A percentile compares a stretch with the other conserved stretches of the same genome.
Conservation (phyloP, 208 protist species). For the Strigomonas galati region DNA sequence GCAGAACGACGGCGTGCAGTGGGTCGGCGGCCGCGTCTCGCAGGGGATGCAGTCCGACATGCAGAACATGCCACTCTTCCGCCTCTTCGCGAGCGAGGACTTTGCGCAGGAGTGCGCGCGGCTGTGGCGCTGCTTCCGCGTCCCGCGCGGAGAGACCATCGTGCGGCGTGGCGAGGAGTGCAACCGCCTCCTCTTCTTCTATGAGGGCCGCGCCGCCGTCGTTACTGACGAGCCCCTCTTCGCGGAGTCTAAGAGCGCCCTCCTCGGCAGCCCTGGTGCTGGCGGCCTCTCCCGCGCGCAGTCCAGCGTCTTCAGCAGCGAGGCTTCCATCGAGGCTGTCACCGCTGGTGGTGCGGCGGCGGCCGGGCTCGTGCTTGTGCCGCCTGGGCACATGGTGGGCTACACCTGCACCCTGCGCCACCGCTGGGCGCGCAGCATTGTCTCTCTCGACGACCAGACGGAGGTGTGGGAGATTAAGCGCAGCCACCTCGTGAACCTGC, state of each 20-base stretch:
- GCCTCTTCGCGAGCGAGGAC: slow-evolving; percentile 28
- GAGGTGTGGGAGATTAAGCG: slow-evolving; percentile 80
- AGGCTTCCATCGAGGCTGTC: not conserved
- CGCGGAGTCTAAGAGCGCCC: slow-evolving; percentile 14
- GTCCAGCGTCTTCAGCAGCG: too few species aligned
- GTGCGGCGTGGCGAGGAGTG: slow-evolving; percentile 64
- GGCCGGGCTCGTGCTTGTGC: slow-evolving; percentile 25
- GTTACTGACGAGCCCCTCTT: slow-evolving; percentile 30
- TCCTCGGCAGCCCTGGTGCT: slow-evolving; percentile 14
- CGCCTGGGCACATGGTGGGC: slow-evolving; percentile 51
- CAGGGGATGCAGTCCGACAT: slow-evolving; percentile 40
- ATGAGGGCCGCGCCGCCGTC: slow-evolving; percentile 47
- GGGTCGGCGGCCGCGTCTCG: slow-evolving; percentile 28
- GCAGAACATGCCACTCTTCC: slow-evolving; percentile 43
- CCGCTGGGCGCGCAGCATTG: slow-evolving; percentile 57
- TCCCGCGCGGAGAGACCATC: slow-evolving; percentile 47
- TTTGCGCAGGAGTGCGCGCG: slow-evolving; percentile 25
- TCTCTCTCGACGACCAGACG: slow-evolving; percentile 52
- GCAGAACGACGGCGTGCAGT: not conserved
- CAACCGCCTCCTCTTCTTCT: slow-evolving; percentile 69
- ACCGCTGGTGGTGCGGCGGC: slow-evolving; percentile 3
- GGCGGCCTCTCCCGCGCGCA: slow-evolving; percentile 18
- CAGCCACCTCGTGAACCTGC: slow-evolving; percentile 45
- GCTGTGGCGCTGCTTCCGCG: slow-evolving; percentile 44
- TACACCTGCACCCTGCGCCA: slow-evolving; percentile 82